Evolutionary conservation across 2,329 filamentous ascomycete genomes (phyloP).

Genomic region (Acephala macrosclerotiorum): DNA sequence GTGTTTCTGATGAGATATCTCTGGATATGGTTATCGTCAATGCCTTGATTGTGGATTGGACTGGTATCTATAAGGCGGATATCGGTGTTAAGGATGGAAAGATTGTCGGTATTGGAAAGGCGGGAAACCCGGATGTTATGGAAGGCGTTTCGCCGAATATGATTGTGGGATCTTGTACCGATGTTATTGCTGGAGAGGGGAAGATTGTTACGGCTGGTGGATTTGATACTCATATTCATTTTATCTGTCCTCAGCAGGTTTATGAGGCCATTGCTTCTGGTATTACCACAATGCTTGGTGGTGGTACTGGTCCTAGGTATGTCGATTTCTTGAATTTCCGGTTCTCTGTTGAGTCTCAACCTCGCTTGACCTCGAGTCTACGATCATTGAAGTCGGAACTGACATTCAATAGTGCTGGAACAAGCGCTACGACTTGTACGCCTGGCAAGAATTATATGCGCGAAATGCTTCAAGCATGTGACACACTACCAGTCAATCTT

Average conservation of each 20-base stretch:
- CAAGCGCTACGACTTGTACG: conserved; percentile 92
- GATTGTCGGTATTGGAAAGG: conserved; percentile 91
- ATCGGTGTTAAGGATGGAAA: conserved; percentile 90
- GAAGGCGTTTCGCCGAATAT: conserved; percentile 80
- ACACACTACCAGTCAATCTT: conserved; percentile 82
- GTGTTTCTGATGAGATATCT: conserved; percentile 72
- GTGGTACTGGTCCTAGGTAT: conserved; percentile 88
- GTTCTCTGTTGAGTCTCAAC: not conserved
- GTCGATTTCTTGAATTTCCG: conserved; percentile 3
- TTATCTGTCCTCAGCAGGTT: conserved; percentile 93
- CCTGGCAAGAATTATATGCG: conserved; percentile 83
- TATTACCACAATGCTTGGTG: conserved; percentile 89
- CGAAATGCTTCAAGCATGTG: conserved; percentile 89
- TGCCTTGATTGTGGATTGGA: conserved; percentile 88
- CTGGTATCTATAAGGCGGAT: conserved; percentile 94
- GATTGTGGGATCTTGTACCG: conserved; percentile 86
- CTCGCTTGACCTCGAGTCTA: too few relatives aligned
- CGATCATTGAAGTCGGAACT: conserved; percentile 9
- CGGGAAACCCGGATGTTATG: conserved; percentile 98
- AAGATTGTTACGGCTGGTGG: conserved; percentile 92
- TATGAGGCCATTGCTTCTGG: conserved; percentile 84
- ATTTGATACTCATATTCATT: conserved; percentile 90
- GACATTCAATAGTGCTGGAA: conserved; percentile 69
- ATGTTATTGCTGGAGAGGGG: conserved; percentile 89
- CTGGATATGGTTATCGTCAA: conserved; percentile 90